These are phyloP conservation scores for Lodderomyces orthopsilosis DNA, from an alignment of 1,139 yeast species.

Conservation along the genomic window DNA sequence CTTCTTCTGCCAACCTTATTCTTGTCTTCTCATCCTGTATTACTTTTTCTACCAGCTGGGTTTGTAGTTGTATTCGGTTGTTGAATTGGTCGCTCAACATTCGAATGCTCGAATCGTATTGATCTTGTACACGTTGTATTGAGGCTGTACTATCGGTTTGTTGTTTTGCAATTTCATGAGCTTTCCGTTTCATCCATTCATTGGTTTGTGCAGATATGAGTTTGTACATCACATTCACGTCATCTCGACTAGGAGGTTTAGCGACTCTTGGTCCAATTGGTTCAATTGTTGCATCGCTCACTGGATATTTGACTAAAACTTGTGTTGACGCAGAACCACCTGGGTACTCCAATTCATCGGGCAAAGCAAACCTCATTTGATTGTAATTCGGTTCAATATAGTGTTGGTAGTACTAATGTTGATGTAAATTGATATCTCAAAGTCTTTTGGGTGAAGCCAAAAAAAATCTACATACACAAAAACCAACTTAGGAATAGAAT, in stretches of 20 bases:
- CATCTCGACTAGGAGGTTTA: conserved; percentile 2
- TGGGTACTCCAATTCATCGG: conserved; percentile 22
- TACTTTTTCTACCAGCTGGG: conserved; percentile 17
- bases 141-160: neutral
- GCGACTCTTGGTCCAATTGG: conserved; percentile 2
- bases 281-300: neutral
- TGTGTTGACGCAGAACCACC: conserved; percentile 10
- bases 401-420: no score
- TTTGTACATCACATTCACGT: conserved; percentile 7
- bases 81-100: conserved; percentile 7
- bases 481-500: neutral
- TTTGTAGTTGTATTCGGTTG: conserved; percentile 16
- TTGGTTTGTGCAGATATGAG: conserved; percentile 9
- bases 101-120: conserved; percentile 6
- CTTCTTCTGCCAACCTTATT: conserved; percentile 15
- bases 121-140: neutral
- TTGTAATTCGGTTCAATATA: neutral
- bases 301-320: neutral
- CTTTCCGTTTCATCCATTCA: conserved; percentile 2
- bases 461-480: neutral
- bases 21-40: conserved; percentile 20
- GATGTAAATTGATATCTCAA: no score
- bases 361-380: conserved; percentile 29
- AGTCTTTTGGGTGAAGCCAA: no score
- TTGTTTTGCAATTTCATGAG: neutral